Evolutionary conservation across 768 basidiomycete species (phyloP), one percentile per base, ranked within the genome.

Genomic region (Dentipellis fragilis): DNA sequence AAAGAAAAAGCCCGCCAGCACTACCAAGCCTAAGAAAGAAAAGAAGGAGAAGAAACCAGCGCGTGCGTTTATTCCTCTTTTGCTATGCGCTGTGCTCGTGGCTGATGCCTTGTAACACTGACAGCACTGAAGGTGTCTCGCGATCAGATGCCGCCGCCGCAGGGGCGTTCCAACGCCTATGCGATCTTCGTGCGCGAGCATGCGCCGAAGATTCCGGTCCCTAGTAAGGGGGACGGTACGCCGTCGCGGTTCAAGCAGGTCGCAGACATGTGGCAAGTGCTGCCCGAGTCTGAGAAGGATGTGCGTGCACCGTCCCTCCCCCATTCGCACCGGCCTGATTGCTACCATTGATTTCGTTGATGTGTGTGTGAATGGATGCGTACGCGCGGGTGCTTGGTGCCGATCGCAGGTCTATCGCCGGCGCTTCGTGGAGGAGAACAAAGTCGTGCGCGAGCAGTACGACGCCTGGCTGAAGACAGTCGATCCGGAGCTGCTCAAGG

Each of bases 251-350:
- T 52, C 52, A 22, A 17, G 17, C 10, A 21, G 21, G 51, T 4
- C 2, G 47, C 46, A 19, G 29, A 45, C 12, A 8, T 9, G 4
- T 61, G 60, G 60, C 21, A 16, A 11, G 39, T 34, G 2, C 7
- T 59, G 17, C 17, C 60, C 22, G 60, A 61, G 1, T 0, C 50
- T 52, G 60, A 59, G 8, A 61, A 59, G 23, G 49, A 57, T 53
- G 60, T 59, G 42, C 42, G 42, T 19, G 14, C 17, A 5, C 9
- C 12, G n/a, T 19, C 3, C 42, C 14, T 4, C 16, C 22, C 6
- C 49, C 42, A 16, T 19, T 45, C 14, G 29, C 29, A 3, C 6
- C 6, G 29, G 29, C 6, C 29, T 29, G 29, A 29, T 29, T 29
- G 29, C 3, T 29, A 29, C 29, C 29, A 6, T 6, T 6, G 3